A percentile compares a stretch with the other conserved stretches of the same genome.
Conservation (phyloP, 75 land plant species). For the Cunninghamia lanceolata region DNA sequence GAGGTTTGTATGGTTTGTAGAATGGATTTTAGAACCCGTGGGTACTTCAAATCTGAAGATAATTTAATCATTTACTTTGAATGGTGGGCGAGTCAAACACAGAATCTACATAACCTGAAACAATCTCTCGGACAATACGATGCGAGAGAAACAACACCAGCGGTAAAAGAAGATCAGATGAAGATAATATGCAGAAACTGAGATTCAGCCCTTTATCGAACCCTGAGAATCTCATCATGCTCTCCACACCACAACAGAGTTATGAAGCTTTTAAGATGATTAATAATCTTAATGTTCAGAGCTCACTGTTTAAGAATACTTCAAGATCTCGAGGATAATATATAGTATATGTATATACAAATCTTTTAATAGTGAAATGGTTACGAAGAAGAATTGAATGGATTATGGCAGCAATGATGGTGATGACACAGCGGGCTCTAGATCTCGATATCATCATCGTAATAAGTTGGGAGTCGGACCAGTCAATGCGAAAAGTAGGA, state of each 20-base stretch:
- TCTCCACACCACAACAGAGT: not conserved
- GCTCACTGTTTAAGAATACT: not conserved
- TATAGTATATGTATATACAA: not conserved
- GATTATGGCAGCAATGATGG: conserved; percentile 6
- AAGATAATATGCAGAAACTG: not conserved
- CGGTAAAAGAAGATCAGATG: conserved; percentile 1
- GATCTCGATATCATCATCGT: conserved; percentile 4
- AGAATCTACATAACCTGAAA: not conserved
- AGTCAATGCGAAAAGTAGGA: conserved; percentile 1
- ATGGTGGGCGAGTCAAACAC: not conserved
- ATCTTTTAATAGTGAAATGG: not conserved
- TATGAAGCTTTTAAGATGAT: not conserved
- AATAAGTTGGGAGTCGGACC: conserved; percentile 9
- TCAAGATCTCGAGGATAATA: not conserved
- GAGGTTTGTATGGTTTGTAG: not conserved
- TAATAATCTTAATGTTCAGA: not conserved
- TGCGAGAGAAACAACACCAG: not conserved
- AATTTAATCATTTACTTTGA: not conserved
- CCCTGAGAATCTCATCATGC: conserved; percentile 4
- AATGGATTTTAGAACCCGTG: not conserved
- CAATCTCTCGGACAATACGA: conserved; percentile 10
- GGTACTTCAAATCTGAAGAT: not conserved
- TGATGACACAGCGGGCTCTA: conserved; percentile 12
- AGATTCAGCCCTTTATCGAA: conserved; percentile 1
- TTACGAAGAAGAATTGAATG: conserved; percentile 2